Percentiles rank a stretch among this genome's conserved stretches.
Evolutionary conservation across 352 stramenopile genomes (phyloP).

Genomic region (Globisporangium middletonii): DNA sequence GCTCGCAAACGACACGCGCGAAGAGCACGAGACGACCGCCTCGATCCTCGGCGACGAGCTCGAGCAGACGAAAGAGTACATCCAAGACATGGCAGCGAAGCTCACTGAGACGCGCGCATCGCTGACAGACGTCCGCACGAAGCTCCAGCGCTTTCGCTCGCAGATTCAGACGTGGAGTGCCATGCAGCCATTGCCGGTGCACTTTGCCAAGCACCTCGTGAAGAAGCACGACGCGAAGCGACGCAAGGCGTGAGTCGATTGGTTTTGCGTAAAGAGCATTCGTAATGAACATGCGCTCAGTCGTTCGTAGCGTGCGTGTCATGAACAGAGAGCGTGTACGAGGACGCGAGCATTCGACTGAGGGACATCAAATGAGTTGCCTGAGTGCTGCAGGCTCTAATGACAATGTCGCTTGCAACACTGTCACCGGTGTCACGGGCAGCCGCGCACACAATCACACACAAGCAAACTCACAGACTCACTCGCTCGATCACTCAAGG

Average conservation of each 20-base stretch:
- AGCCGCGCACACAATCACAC: too few species aligned
- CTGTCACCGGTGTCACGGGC: too few species aligned
- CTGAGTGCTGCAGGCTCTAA: too few species aligned
- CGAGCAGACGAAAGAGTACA: conserved; percentile 49
- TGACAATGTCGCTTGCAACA: too few species aligned
- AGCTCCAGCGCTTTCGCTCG: conserved; percentile 20
- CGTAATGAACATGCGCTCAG: too few species aligned
- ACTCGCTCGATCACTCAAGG: too few species aligned
- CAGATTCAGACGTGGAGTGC: conserved; percentile 11
- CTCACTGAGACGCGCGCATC: conserved; percentile 20
- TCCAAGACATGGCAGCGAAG: conserved; percentile 36
- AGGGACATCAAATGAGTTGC: too few species aligned
- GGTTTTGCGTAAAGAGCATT: too few species aligned
- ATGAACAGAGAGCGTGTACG: too few species aligned
- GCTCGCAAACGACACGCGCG: conserved; percentile 26
- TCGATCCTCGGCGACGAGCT: conserved; percentile 55
- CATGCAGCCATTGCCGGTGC: conserved; percentile 22
- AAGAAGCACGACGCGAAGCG: conserved; percentile 8
- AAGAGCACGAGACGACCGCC: conserved; percentile 36
- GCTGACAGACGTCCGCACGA: conserved; percentile 32
- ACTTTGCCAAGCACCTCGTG: conserved; percentile 30
- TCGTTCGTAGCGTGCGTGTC: too few species aligned
- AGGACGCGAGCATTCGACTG: too few species aligned
- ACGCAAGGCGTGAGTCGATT: not conserved
- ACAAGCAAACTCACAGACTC: too few species aligned